Conservation (phyloP, 2,329 filamentous ascomycete genomes). For the Fusarium ramigenum region DNA sequence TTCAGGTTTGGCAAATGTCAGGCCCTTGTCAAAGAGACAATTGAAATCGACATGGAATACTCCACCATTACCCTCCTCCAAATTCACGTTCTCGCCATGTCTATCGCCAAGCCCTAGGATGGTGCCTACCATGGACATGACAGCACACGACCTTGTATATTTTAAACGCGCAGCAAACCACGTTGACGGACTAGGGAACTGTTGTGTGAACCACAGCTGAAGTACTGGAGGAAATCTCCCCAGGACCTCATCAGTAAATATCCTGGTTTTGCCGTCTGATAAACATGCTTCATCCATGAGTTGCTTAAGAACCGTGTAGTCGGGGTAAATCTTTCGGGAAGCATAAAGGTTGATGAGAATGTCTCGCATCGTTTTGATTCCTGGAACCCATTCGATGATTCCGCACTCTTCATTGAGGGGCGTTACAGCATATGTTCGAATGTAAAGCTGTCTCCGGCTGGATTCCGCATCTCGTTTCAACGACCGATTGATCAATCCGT, state of each 20-base stretch:
- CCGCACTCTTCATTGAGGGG: constrained; percentile 98
- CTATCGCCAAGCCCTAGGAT: constrained; percentile 93
- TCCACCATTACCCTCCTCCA: constrained; percentile 93
- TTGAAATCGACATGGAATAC: constrained; percentile 99
- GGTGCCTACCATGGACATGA: constrained; percentile 99
- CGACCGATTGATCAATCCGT: constrained; percentile 95
- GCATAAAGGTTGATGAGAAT: constrained; percentile 84
- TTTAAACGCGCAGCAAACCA: constrained; percentile 91
- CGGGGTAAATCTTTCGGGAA: constrained; percentile 73
- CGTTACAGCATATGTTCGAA: constrained; percentile 96
- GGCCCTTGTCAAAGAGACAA: constrained; percentile 97
- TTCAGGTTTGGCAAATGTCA: constrained; percentile 95
- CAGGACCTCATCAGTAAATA: constrained; percentile 75
- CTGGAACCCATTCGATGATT: constrained; percentile 98
- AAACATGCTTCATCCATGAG: constrained; percentile 71
- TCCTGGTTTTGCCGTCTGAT: constrained; percentile 66
- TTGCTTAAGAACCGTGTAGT: constrained; percentile 74
- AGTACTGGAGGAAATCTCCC: constrained; percentile 82
- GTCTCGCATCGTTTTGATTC: constrained; percentile 91
- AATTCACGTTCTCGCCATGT: constrained; percentile 95
- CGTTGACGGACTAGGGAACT: constrained; percentile 89
- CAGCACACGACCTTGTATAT: constrained; percentile 93
- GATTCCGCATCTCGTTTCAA: constrained; percentile 92
- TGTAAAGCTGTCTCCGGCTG: constrained; percentile 89
- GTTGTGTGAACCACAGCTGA: constrained; percentile 94